phyloP scores from a whole-genome alignment of 2,329 filamentous ascomycete genomes.

The Colletotrichum salicis region DNA sequence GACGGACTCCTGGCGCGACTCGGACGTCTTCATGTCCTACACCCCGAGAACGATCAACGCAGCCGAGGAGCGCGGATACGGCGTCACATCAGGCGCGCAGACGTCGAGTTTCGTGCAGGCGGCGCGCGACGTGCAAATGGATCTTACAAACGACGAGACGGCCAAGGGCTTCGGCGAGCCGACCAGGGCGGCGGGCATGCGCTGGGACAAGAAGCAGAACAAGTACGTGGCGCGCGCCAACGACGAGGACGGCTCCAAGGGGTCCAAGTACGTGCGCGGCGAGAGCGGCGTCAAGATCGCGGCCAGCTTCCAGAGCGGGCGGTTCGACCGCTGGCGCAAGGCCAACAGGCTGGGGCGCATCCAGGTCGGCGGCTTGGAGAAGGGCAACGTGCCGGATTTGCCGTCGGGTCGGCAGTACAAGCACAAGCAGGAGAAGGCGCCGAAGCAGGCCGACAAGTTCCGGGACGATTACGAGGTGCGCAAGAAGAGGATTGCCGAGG shows the following conservation, averaged over 20 bases:
- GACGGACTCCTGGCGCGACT: conserved; percentile 61
- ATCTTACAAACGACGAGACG: conserved; percentile 88
- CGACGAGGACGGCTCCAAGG: conserved; percentile 90
- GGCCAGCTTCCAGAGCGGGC: conserved; percentile 89
- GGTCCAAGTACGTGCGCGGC: conserved; percentile 78
- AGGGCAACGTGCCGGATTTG: conserved; percentile 45
- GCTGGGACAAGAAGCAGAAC: conserved; percentile 96
- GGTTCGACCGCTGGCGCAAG: conserved; percentile 93
- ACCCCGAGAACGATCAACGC: conserved; percentile 82
- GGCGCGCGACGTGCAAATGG: conserved; percentile 90
- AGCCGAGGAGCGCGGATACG: conserved; percentile 91
- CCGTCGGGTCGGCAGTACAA: conserved; percentile 70
- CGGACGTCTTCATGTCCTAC: conserved; percentile 97
- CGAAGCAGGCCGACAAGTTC: conserved; percentile 92
- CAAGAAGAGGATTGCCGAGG: conserved; percentile 90
- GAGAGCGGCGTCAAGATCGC: conserved; percentile 97
- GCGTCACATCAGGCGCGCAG: conserved; percentile 85
- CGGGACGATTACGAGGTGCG: conserved; percentile 89
- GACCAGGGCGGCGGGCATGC: conserved; percentile 75
- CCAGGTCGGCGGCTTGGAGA: conserved; percentile 84
- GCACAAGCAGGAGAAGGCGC: conserved; percentile 87
- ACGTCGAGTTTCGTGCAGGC: conserved; percentile 84
- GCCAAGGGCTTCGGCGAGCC: conserved; percentile 83
- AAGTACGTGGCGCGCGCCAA: conserved; percentile 94
- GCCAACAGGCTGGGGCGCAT: conserved; percentile 82